Evolutionary conservation across 768 basidiomycete species (phyloP).

Genomic region (Lepiota venenata): DNA sequence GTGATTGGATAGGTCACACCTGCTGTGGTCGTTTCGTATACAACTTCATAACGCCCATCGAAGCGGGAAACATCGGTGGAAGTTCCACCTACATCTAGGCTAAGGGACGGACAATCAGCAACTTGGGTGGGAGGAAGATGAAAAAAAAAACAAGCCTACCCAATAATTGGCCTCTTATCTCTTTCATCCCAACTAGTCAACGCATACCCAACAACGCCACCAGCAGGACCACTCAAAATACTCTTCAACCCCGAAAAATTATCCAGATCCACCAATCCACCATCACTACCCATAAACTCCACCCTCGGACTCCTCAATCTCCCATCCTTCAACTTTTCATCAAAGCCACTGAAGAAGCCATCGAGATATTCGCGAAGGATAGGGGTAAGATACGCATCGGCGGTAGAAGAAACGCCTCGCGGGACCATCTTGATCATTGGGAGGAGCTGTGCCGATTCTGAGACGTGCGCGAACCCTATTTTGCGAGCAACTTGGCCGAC

Average conservation of each 20-base stretch:
- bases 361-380: conserved; percentile 82
- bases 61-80: conserved; percentile 95
- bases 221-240: conserved; percentile 90
- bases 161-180: conserved; percentile 73
- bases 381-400: conserved; percentile 94
- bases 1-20: conserved; percentile 90
- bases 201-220: conserved; percentile 94
- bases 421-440: conserved; percentile 97
- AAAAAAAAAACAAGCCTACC: conserved; percentile 45
- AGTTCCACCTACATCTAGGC: conserved; percentile 92
- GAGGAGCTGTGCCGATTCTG: conserved; percentile 81
- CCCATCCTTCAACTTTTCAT: conserved; percentile 65
- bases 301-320: conserved; percentile 62
- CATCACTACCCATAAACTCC: conserved; percentile 96
- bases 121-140: neutral
- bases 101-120: conserved; percentile 22
- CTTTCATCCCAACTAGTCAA: conserved; percentile 86
- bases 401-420: conserved; percentile 87
- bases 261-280: conserved; percentile 72
- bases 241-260: conserved; percentile 94
- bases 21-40: conserved; percentile 95
- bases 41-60: conserved; percentile 86
- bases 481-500: conserved; percentile 71
- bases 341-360: conserved; percentile 90
- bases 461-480: conserved; percentile 88